Base-by-base conservation (phyloP, 1,139 yeast genomes). In the Debaryomyces sp. region DNA sequence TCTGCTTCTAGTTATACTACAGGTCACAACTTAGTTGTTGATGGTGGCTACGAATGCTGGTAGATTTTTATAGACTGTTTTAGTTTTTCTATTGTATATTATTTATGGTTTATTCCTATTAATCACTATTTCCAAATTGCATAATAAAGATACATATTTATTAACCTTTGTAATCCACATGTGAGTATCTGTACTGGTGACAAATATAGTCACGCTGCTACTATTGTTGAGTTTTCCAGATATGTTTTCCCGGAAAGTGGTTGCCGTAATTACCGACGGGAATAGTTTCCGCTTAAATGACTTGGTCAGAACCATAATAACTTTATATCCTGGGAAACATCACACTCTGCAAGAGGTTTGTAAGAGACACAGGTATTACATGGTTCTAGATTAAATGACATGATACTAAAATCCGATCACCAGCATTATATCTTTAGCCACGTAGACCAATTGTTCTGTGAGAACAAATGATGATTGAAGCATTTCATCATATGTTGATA, bases 11-110 rank as follows among this genome's bases (percentile, higher is more conserved):
- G 74, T 36, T 76, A 76, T 65, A 76, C 80, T 41, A 76, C 81
- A 22, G 81, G 80, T 45, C 80, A 75, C 62, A 75, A 76, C 56
- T 73, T 76, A 65, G 79, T 75, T 4, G 80, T 75, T 41, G 81
- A 76, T 58, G 80, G 80, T 39, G 81, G 80, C 46, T 76, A 76
- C 58, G 73, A 68, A 57, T 69, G 73, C 51, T 69, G 73, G 73
- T 68, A 62, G 54, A 15, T 39, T 29, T 12, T 15, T 41, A 24
- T 17, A 41, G 37, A 22, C 27, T 41, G 35, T 27, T 27, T 27
- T 21, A 27, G 23, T 30, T 4, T 22, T 18, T 41, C 33, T 41
- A 32, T 41, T 41, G 43, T 41, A 41, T 41, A 41, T 30, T 41
- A 41, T 41, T 34, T 35, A 21, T 35, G 30, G 43, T 41, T 29